Evolutionary conservation across 1,284 basidiomycete species (phyloP), one percentile per base, ranked within the genome.

Genomic region (Tilletia setariae): DNA sequence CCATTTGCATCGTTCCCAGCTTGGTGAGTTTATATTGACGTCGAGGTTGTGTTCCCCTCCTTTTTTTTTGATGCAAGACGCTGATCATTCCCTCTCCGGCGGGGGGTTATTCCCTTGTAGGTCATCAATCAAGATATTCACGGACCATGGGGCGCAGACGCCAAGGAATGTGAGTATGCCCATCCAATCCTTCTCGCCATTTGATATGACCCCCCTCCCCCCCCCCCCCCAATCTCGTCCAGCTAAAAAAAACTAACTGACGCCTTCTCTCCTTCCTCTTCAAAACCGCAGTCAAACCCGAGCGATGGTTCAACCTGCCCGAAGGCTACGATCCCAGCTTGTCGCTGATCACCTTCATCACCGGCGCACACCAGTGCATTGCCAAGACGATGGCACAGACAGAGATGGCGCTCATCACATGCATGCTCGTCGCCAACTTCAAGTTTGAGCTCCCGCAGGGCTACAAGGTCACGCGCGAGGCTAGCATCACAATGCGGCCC

Each of bases 351-450:
- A 76, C 75, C 25, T 79, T 79, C 49, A 74, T 77, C 46, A 72
- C 76, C 3, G 77, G 77, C 32, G 70, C 76, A 2, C 77, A 79
- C 62, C 69, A 70, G 42, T 79, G 77, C 66, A 77, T 77, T 56
- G 77, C 76, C 21, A 64, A 72, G 13, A 73, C 72, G 13, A 79
- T 77, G 77, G 73, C 70, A 32, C 72, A 74, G 42, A 62, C 72
- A 40, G 76, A 78, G 70, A 74, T 78, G 69, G 76, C 77, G 69
- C 71, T 72, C 2, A 66, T 73, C 28, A 65, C 75, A 28, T 75
- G 71, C 69, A 67, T 73, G 25, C 51, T 78, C n/a, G 68, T 78
- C 19, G 65, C 71, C 64, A 73, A 76, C 66, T 78, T 78, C 68
- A 67, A 68, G 30, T 75, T 78, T 28, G 71, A 75, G 35, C 42